Evolutionary conservation across 306 rosid species (phyloP).

Genomic region (cucumber (Cucumis sativus)): DNA sequence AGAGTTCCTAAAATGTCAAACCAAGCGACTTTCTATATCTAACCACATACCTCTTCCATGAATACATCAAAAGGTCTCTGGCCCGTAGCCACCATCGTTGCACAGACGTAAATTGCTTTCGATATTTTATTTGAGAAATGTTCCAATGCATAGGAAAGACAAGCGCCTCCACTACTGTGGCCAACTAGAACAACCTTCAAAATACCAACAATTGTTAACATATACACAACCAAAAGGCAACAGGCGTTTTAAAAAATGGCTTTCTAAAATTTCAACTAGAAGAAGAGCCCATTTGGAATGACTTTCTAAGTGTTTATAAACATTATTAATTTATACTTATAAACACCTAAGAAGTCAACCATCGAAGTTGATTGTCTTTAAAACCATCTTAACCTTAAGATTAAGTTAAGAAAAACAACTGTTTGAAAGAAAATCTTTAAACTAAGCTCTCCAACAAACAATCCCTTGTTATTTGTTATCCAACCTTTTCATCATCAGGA

Average conservation of each 20-base stretch:
- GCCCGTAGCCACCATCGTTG: conserved; percentile 84
- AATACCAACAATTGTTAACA: background rate
- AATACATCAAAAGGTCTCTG: conserved; percentile 88
- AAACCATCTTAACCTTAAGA: background rate
- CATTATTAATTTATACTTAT: too few relatives aligned
- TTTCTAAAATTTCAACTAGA: background rate
- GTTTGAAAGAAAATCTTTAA: background rate
- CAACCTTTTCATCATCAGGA: conserved; percentile 81
- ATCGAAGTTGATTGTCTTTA: background rate
- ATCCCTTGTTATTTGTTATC: background rate
- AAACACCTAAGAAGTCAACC: too few relatives aligned
- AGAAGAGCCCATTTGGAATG: too few relatives aligned
- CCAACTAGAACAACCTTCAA: conserved; percentile 82
- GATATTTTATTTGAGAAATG: conserved; percentile 64
- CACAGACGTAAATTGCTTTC: conserved; percentile 80
- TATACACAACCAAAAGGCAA: background rate
- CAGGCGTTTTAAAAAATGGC: background rate
- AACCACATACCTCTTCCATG: conserved; percentile 51
- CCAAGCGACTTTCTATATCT: background rate
- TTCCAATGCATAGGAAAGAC: conserved; percentile 86
- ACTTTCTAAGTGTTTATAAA: too few relatives aligned
- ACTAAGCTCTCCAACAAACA: background rate
- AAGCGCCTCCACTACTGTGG: conserved; percentile 95
- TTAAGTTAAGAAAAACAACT: background rate
- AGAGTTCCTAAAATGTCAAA: background rate